Evolutionary conservation across 1,139 yeast species (phyloP).

Genomic region (Debaryomyces fabryi): DNA sequence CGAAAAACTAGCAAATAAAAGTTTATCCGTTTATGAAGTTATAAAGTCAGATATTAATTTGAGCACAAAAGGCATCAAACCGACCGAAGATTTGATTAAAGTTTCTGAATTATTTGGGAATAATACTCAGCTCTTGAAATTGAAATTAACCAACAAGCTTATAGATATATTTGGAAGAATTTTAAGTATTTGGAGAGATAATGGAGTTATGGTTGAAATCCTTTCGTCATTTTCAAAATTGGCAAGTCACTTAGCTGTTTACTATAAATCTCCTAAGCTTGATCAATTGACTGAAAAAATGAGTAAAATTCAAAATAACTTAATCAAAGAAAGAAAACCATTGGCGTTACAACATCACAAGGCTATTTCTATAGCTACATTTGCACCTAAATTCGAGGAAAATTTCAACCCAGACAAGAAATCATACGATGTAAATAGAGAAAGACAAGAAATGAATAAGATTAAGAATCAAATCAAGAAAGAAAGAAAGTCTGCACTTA

Average conservation of each 20-base stretch:
- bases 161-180: conserved; percentile 32
- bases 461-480: conserved; percentile 85
- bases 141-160: conserved; percentile 33
- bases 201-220: conserved; percentile 63
- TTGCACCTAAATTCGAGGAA: conserved; percentile 92
- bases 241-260: conserved; percentile 42
- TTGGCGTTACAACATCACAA: conserved; percentile 84
- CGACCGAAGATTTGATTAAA: conserved; percentile 5
- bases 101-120: conserved; percentile 22
- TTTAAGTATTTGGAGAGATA: conserved; percentile 61
- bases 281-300: conserved; percentile 44
- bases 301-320: conserved; percentile 42
- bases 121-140: conserved; percentile 23
- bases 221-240: conserved; percentile 41
- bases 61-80: conserved; percentile 18
- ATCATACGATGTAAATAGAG: conserved; percentile 81
- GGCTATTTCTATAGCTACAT: conserved; percentile 81
- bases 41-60: conserved; percentile 24
- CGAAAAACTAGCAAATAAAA: conserved; percentile 16
- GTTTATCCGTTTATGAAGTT: conserved; percentile 10
- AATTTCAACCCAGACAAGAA: conserved; percentile 95
- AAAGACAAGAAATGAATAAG: conserved; percentile 81
- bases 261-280: conserved; percentile 41
- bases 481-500: conserved; percentile 84
- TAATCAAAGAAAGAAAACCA: conserved; percentile 61